Evolutionary conservation across 2,329 filamentous ascomycete species (phyloP).

Genomic region (Fusarium sp.): DNA sequence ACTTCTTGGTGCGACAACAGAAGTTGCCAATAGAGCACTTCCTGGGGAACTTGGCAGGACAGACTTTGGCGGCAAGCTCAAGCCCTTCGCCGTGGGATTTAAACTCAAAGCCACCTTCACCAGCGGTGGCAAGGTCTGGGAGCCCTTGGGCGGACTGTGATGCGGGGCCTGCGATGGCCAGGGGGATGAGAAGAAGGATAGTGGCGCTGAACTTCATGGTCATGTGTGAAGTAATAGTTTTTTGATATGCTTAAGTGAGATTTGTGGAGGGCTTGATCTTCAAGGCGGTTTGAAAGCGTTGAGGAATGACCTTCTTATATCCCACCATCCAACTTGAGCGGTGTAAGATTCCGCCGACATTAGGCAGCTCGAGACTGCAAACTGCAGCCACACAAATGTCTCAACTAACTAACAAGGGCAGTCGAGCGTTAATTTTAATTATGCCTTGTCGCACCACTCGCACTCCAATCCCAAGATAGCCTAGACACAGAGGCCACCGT

Average conservation of each 20-base stretch:
- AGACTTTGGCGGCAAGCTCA: slow-evolving; percentile 12
- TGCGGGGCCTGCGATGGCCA: slow-evolving; percentile 16
- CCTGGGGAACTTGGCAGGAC: slow-evolving; percentile 32
- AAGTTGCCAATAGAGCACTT: slow-evolving; percentile 26
- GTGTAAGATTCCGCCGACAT: slow-evolving; percentile 20
- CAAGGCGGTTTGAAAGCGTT: too few relatives aligned
- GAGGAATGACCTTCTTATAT: slow-evolving; percentile 1
- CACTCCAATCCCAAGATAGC: slow-evolving; percentile 4
- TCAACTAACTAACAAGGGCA: neutral
- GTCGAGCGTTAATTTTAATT: neutral
- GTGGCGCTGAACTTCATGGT: slow-evolving; percentile 26
- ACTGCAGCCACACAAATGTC: neutral
- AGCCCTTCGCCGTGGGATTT: neutral
- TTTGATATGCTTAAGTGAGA: too few relatives aligned
- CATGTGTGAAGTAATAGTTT: neutral
- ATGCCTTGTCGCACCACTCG: neutral
- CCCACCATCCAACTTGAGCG: neutral
- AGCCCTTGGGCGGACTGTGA: slow-evolving; percentile 20
- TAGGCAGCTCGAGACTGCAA: neutral
- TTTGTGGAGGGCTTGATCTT: too few relatives aligned
- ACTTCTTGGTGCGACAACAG: slow-evolving; percentile 33
- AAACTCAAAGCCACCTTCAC: slow-evolving; percentile 21
- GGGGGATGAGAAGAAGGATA: slow-evolving; percentile 18
- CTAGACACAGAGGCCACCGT: neutral
- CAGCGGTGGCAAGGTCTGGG: slow-evolving; percentile 15